Conservation (phyloP, 208 protist species). For the Acanthamoeba polyphaga region DNA sequence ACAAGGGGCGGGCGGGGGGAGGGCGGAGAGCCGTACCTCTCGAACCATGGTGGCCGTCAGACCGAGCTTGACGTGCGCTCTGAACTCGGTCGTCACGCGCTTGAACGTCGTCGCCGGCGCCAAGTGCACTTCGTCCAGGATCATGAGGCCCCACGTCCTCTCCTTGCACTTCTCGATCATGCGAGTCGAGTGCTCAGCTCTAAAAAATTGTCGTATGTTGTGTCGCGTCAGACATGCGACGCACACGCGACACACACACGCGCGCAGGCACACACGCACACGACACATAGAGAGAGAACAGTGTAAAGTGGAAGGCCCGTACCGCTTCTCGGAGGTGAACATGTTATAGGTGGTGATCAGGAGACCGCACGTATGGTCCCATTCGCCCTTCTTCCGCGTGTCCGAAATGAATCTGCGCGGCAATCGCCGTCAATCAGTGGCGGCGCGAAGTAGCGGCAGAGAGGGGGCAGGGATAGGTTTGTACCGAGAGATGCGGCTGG, state of each 20-base stretch:
- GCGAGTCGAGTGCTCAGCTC: constrained; percentile 91
- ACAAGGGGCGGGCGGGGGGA: neutral
- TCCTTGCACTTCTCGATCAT: constrained; percentile 90
- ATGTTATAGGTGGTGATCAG: constrained; percentile 99
- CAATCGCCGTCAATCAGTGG: no score
- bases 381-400: constrained; percentile 88
- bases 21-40: constrained; percentile 89
- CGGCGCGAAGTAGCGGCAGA: no score
- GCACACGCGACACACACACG: neutral
- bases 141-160: constrained; percentile 97
- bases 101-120: constrained; percentile 97
- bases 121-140: constrained; percentile 99
- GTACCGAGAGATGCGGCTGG: constrained; percentile 91
- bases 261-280: neutral
- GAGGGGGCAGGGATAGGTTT: no score
- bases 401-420: constrained; percentile 91
- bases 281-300: neutral
- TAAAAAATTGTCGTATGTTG: constrained; percentile 6
- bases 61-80: constrained; percentile 98
- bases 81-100: constrained; percentile 94
- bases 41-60: constrained; percentile 96
- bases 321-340: constrained; percentile 92
- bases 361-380: constrained; percentile 86
- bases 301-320: neutral
- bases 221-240: neutral